Evolutionary conservation across 2,329 filamentous ascomycete species (phyloP).

Genomic region (Metarhizium humberi): DNA sequence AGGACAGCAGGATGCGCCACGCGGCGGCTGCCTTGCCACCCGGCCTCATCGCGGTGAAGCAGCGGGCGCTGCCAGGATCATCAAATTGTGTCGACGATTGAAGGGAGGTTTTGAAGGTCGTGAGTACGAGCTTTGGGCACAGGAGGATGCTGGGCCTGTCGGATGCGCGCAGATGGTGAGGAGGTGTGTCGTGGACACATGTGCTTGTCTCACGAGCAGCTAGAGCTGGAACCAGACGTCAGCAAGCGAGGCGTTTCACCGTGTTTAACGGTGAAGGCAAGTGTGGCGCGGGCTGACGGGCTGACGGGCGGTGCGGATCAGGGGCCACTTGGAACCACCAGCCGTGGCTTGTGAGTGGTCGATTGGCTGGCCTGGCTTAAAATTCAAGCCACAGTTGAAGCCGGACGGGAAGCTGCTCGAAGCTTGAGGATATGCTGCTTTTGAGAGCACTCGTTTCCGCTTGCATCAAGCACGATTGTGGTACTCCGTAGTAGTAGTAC

Average conservation of each 20-base stretch:
- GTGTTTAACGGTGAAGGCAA: neutral
- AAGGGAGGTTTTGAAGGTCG: neutral
- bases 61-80: constrained; percentile 25
- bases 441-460: neutral
- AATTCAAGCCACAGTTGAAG: too few species aligned
- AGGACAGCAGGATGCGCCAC: constrained; percentile 43
- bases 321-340: too few species aligned
- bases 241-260: neutral
- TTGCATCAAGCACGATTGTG: neutral
- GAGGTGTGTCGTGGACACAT: constrained; percentile 1
- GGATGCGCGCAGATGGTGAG: neutral
- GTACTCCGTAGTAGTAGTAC: neutral
- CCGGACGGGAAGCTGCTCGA: too few species aligned
- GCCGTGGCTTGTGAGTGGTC: neutral
- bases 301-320: too few species aligned
- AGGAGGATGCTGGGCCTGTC: neutral
- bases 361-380: neutral
- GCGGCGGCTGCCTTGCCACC: constrained; percentile 37
- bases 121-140: neutral
- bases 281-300: constrained; percentile 1
- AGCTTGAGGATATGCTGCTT: too few species aligned
- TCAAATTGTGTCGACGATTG: constrained; percentile 22
- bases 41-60: constrained; percentile 44
- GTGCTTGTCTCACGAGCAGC: neutral
- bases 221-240: neutral